phyloP scores from a whole-genome alignment of 2,329 filamentous ascomycete genomes.

The Ceratocystis papillata region DNA sequence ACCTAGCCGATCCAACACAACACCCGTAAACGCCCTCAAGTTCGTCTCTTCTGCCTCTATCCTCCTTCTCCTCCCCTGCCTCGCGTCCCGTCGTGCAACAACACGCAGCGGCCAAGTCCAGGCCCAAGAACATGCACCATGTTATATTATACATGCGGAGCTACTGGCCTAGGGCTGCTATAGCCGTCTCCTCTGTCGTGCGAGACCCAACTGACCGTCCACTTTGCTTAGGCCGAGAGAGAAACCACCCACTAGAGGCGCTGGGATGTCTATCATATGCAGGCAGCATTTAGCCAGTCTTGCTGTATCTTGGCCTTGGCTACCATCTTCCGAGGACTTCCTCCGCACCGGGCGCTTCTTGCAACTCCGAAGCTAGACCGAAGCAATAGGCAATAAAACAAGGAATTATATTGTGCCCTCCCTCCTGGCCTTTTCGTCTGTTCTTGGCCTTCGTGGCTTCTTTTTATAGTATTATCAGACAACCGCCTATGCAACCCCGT shows the following conservation, averaged over 20 bases:
- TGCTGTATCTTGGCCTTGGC: background rate
- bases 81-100: background rate
- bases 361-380: background rate
- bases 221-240: background rate
- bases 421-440: background rate
- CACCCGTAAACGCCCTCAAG: background rate
- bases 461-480: background rate
- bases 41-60: background rate
- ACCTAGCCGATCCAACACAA: background rate
- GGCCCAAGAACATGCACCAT: background rate
- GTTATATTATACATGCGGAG: background rate
- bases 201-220: background rate
- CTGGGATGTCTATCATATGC: background rate
- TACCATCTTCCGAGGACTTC: background rate
- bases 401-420: background rate
- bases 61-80: background rate
- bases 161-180: no score
- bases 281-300: background rate
- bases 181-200: background rate
- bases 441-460: background rate
- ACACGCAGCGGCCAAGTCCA: background rate
- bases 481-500: slow-evolving; percentile 4
- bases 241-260: background rate
- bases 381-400: background rate
- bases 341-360: background rate